Evolutionary conservation across 163 green algal species (phyloP).

Genomic region (Smithsoniella earleae): DNA sequence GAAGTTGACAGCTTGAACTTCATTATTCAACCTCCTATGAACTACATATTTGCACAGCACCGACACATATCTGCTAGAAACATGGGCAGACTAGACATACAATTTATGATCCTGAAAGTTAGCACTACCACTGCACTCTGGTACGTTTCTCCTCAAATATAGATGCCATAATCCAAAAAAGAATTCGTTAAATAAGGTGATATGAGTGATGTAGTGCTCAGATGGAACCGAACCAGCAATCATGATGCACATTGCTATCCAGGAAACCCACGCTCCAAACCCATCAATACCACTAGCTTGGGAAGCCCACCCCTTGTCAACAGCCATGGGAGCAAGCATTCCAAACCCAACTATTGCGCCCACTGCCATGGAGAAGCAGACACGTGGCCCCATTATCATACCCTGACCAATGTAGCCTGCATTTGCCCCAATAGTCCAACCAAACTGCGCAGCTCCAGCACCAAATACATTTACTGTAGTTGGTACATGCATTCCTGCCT

Average conservation of each 20-base stretch:
- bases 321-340: constrained; percentile 41
- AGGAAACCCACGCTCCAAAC: constrained; percentile 47
- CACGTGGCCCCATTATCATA: constrained; percentile 56
- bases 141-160: no score
- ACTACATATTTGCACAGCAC: no score
- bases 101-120: no score
- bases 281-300: constrained; percentile 39
- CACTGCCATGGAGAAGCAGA: constrained; percentile 46
- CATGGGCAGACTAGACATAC: no score
- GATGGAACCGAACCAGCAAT: constrained; percentile 48
- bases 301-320: constrained; percentile 43
- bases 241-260: constrained; percentile 50
- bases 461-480: background rate
- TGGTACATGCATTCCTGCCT: background rate
- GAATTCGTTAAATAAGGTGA: no score
- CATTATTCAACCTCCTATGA: no score
- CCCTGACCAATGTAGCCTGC: constrained; percentile 52
- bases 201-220: no score
- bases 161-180: no score
- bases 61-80: no score
- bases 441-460: constrained; percentile 39
- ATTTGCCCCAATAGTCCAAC: constrained; percentile 42
- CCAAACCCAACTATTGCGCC: constrained; percentile 45
- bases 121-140: no score
- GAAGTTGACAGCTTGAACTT: no score